Conservation (phyloP, 257 asterid species). For the Salvia splendens region DNA sequence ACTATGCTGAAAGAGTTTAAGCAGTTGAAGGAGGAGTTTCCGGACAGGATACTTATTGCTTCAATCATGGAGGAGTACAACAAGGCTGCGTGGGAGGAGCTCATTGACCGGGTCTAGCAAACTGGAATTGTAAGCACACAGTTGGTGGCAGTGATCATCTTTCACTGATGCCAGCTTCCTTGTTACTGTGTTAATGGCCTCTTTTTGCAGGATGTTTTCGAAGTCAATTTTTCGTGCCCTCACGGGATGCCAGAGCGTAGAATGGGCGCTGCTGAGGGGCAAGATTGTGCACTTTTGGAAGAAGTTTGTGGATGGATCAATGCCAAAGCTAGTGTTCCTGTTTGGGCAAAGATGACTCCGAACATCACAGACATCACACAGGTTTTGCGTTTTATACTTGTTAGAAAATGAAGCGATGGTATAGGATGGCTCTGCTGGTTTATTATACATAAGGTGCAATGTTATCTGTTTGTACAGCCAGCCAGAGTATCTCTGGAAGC, state of each 20-base stretch:
- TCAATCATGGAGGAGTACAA: constrained; percentile 94
- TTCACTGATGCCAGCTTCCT: neutral
- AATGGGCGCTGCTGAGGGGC: constrained; percentile 99
- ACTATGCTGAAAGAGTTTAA: constrained; percentile 85
- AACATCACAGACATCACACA: constrained; percentile 82
- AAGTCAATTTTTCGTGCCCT: constrained; percentile 91
- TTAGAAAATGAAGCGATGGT: neutral
- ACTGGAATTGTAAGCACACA: constrained; percentile 78
- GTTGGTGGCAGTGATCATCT: neutral
- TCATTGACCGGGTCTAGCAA: constrained; percentile 83
- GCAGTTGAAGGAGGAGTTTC: constrained; percentile 82
- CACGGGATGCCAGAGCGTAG: constrained; percentile 99
- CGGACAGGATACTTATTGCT: constrained; percentile 92
- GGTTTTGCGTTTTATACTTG: constrained; percentile 42
- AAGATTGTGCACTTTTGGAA: constrained; percentile 85
- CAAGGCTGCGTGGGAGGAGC: constrained; percentile 94
- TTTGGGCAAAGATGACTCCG: constrained; percentile 99
- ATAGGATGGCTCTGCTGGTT: neutral
- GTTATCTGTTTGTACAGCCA: constrained; percentile 50
- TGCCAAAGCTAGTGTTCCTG: constrained; percentile 86
- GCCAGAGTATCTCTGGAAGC: constrained; percentile 73
- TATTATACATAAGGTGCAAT: neutral
- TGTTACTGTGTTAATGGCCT: constrained; percentile 16
- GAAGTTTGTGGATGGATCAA: constrained; percentile 94
- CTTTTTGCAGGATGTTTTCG: constrained; percentile 73